Evolutionary conservation across 2,329 filamentous ascomycete genomes (phyloP), one percentile per base, ranked within the genome.

Genomic region (Corynespora cassiicola): DNA sequence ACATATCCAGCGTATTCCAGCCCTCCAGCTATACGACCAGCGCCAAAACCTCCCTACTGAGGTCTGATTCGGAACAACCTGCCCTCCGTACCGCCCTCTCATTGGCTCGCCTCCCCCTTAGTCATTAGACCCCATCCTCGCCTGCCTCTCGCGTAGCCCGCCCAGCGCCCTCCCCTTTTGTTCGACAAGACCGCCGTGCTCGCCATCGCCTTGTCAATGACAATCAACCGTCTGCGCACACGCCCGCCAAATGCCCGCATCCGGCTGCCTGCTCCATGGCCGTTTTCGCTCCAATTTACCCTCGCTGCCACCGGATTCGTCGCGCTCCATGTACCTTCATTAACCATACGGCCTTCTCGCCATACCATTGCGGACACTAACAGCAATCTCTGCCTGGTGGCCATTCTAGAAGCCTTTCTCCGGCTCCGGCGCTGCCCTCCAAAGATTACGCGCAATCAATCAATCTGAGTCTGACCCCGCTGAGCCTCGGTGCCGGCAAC

Each of bases 391-490:
- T 37, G 42, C 46, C 46, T 43, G 31, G 31, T 33, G 31, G 24
- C 32, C 26, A 35, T 27, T 39, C 32, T 20, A 22, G 39, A 23
- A 6, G 15, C 28, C 22, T 34, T 27, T 12, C 23, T n/a, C 27
- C 36, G 21, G 6, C 26, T 10, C 27, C 16, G 24, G 19, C 19
- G 32, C 28, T 31, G 36, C 17, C 28, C 25, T 41, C 31, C 33
- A n/a, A 9, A 42, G 29, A 36, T 23, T 42, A n/a, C n/a, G n/a
- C n/a, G 22, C 35, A 12, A 8, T 31, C 20, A 28, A 45, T 48
- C 35, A 42, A 42, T 36, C 25, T 41, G 39, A 43, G 12, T 40
- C 44, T 26, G 31, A 42, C 41, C 43, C 44, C 37, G 22, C 31
- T 17, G 15, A 28, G 15, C 29, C 19, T 26, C 6, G n/a, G 19